Evolutionary conservation across 1,139 yeast species (phyloP).

Genomic region (Casaregolazyma lundiana): DNA sequence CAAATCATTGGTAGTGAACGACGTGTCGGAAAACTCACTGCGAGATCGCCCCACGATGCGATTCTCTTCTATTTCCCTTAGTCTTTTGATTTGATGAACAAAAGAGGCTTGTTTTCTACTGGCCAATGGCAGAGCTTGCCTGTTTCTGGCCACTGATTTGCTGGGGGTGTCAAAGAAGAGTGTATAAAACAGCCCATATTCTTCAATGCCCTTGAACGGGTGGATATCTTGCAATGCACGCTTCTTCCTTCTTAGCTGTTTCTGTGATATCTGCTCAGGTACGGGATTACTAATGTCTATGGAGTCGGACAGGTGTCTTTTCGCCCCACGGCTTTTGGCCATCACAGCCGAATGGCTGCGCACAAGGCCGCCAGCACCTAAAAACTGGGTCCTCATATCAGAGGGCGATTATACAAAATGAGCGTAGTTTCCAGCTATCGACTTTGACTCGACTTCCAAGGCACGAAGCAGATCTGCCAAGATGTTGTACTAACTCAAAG

Average conservation of each 20-base stretch:
- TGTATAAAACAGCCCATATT: slow-evolving; percentile 11
- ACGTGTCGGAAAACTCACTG: not conserved
- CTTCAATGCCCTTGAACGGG: slow-evolving; percentile 12
- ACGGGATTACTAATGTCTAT: not conserved
- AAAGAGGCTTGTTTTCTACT: slow-evolving; percentile 13
- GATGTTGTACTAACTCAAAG: not conserved
- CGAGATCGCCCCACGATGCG: slow-evolving; percentile 1
- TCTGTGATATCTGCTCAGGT: not conserved
- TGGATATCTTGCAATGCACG: slow-evolving; percentile 5
- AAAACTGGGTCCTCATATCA: slow-evolving; percentile 6
- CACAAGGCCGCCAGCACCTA: slow-evolving; percentile 5
- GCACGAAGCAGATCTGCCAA: not conserved
- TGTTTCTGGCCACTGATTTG: not conserved
- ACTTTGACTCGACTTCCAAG: not conserved
- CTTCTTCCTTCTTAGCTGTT: not conserved
- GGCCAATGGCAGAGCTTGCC: not conserved
- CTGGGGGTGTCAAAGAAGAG: slow-evolving; percentile 9
- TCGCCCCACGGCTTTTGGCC: not conserved
- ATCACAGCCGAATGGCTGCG: slow-evolving; percentile 3
- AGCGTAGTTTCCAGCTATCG: not conserved
- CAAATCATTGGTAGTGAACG: slow-evolving; percentile 7
- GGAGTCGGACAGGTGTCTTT: slow-evolving; percentile 3
- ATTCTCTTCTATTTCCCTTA: slow-evolving; percentile 19
- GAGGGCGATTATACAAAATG: not conserved
- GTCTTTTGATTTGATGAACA: slow-evolving; percentile 20